Evolutionary conservation across 2,329 filamentous ascomycete species (phyloP), one percentile per base, ranked within the genome.

Genomic region (Calycina herbarum): DNA sequence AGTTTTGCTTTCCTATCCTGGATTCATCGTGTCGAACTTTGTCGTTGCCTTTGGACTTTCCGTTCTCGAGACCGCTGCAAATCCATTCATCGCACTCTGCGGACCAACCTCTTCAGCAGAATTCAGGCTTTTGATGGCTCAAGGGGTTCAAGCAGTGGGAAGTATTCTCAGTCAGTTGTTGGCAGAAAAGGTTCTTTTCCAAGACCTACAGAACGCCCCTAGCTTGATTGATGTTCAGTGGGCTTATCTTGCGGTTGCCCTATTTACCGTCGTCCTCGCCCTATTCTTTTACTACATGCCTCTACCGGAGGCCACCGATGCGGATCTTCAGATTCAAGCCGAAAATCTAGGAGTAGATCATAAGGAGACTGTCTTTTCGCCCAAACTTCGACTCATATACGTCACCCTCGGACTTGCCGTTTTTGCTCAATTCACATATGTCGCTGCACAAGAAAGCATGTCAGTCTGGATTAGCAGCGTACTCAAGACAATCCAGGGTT

Each of bases 231-330:
- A 90, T 67, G 90, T 94, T 1, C 92, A 95, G 77, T 96, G 90
- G 89, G 91, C 91, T 0, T 95, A 95, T 71, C 83, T 95, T n/a
- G 89, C 88, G 64, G 89, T 94, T 67, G 92, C 91, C 0, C 81
- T 90, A 29, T 88, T 93, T 64, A 91, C 90, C 65, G 90, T 89
- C 62, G 80, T 85, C 2, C 82, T 96, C 2, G 90, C 87, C 0
- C 79, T 89, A 3, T 86, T 89, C 73, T 89, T 90, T 75, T 89
- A 86, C 74, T 90, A 89, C 72, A 86, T 89, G 81, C 87, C 87
- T 0, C 78, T 89, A 2, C 86, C 87, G 0, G 87, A 80, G 86
- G 69, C 80, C 81, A 2, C 77, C 78, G 67, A 86, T 82, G 70
- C 79, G 27, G 83, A 85, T 1, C 70, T 87, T 5, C 82, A 86